These are phyloP conservation scores for Solanum hybrid DNA, from an alignment of 305 asterid species.

Conservation along the genomic window DNA sequence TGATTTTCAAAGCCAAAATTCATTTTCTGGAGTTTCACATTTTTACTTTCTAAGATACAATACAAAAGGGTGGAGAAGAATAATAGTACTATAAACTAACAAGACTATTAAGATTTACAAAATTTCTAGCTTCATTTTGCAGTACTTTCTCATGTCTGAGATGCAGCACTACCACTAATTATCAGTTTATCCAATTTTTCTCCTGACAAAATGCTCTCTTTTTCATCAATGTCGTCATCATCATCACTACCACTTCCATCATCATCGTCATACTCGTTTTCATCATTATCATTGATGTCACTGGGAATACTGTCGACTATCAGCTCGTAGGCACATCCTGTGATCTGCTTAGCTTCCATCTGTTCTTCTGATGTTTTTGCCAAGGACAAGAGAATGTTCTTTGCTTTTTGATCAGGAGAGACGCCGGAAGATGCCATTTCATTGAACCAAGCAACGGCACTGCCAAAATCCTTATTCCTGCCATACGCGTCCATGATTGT, in stretches of 20 bases:
- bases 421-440: slow-evolving; percentile 65
- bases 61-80: not conserved
- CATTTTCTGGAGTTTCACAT: not conserved
- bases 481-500: slow-evolving; percentile 94
- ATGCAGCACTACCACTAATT: not conserved
- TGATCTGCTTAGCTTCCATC: slow-evolving; percentile 30
- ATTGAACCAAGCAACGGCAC: slow-evolving; percentile 69
- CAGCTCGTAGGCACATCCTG: slow-evolving; percentile 11
- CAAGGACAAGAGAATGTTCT: slow-evolving; percentile 73
- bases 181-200: not conserved
- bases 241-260: not conserved
- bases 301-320: not conserved
- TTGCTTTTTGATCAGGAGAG: slow-evolving; percentile 76
- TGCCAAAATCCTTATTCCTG: slow-evolving; percentile 62
- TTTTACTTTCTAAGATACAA: not conserved
- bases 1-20: not conserved
- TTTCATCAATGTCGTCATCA: not conserved
- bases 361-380: slow-evolving; percentile 58
- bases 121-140: not conserved
- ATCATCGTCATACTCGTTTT: not conserved
- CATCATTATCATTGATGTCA: not conserved
- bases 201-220: not conserved
- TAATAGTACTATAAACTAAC: not conserved
- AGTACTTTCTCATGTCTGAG: not conserved
- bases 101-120: not conserved